Conservation (phyloP, 495 filamentous ascomycete species). For the Lasiosphaeria hispida region DNA sequence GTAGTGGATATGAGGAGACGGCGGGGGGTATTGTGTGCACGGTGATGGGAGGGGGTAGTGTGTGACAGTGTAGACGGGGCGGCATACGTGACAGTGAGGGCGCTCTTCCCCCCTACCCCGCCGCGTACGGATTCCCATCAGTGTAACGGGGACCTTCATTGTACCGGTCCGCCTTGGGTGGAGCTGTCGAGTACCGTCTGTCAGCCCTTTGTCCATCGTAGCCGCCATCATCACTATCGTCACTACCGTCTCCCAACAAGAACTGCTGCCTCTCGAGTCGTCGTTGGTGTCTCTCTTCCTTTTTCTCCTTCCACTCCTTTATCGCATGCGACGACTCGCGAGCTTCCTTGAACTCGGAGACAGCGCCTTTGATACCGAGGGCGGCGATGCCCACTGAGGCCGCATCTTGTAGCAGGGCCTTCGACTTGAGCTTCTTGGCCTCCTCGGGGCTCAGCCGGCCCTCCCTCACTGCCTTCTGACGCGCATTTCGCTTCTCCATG, state of each 20-base stretch:
- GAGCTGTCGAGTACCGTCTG: slow-evolving; percentile 36
- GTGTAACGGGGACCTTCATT: slow-evolving; percentile 46
- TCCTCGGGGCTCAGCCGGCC: slow-evolving; percentile 72
- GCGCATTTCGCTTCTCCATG: slow-evolving; percentile 69
- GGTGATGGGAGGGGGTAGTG: neutral
- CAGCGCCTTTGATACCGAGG: slow-evolving; percentile 79
- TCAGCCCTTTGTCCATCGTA: slow-evolving; percentile 41
- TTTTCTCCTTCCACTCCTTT: slow-evolving; percentile 43
- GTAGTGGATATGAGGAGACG: neutral
- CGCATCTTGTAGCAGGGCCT: slow-evolving; percentile 70
- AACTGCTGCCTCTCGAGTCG: slow-evolving; percentile 37
- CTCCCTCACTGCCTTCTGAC: slow-evolving; percentile 67
- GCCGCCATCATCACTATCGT: slow-evolving; percentile 24
- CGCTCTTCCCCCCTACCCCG: slow-evolving; percentile 28
- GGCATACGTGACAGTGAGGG: neutral
- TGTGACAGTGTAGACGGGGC: neutral
- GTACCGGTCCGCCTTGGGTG: slow-evolving; percentile 33
- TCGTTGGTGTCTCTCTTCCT: slow-evolving; percentile 37
- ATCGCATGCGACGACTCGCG: slow-evolving; percentile 40
- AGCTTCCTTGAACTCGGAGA: slow-evolving; percentile 59
- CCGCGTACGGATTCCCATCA: slow-evolving; percentile 53
- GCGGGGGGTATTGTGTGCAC: neutral
- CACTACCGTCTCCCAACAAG: slow-evolving; percentile 5
- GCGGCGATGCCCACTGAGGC: slow-evolving; percentile 81
- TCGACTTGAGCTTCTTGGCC: slow-evolving; percentile 70